Evolutionary conservation across 257 asterid species (phyloP), one percentile per base, ranked within the genome.

Genomic region (Oldenlandia corymbosa): DNA sequence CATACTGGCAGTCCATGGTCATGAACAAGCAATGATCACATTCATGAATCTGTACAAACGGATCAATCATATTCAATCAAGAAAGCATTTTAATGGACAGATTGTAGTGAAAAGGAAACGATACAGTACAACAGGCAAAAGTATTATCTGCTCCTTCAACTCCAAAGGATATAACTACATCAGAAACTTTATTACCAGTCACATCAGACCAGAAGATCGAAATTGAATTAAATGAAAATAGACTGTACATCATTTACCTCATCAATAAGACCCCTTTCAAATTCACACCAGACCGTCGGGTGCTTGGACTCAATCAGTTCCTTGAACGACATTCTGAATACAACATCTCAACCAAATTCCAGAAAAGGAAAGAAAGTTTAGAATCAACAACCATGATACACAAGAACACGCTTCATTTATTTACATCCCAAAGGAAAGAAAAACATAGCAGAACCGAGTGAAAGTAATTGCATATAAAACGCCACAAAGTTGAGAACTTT

Each of bases 241-340:
- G 39, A 64, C 49, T 52, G 1, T 64, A 58, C 58, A 41, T 41
- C 65, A 23, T 17, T 65, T 84, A 91, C 98, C 98, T 92, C 98
- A 66, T 74, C 62, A 45, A 85, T 85, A 56, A 81, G 86, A 70
- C 97, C 98, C 72, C 81, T 84, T 76, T 92, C 97, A 73, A 92
- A 92, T 69, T 92, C 95, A 71, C 81, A 64, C 98, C 98, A 92
- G 66, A 84, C 83, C 76, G 97, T 83, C 58, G 98, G 97, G 80
- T 92, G 91, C 83, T 92, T 92, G 91, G 87, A 65, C 59, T 86
- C 95, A 46, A 88, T 67, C 56, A 92, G 89, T 76, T 92, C 98
- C 82, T 86, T 78, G 91, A 92, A 79, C 16, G 94, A 57, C 97
- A 88, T 86, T 71, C 98, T 91, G 87, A 69, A 67, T 34, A 72